phyloP scores from a whole-genome alignment of 1,284 basidiomycete genomes.

The Irpex sp. region DNA sequence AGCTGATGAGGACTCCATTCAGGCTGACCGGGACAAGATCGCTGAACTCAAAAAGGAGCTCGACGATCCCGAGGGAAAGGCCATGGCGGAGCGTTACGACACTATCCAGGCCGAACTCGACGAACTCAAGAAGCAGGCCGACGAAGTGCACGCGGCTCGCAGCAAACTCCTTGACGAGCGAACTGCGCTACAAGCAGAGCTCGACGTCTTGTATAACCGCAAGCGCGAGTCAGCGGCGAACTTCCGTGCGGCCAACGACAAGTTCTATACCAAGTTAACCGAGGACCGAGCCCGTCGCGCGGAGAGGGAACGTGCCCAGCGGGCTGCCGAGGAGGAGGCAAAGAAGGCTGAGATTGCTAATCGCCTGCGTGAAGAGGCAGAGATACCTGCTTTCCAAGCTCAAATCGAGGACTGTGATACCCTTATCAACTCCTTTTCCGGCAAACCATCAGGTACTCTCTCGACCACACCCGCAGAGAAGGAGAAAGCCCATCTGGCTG shows the following conservation, averaged over 20 bases:
- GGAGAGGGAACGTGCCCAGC: constrained; percentile 78
- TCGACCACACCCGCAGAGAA: constrained; percentile 32
- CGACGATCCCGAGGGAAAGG: constrained; percentile 90
- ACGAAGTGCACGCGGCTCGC: constrained; percentile 82
- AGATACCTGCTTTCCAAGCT: constrained; percentile 85
- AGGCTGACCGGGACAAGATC: constrained; percentile 69
- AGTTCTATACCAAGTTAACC: constrained; percentile 75
- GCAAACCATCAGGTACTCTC: constrained; percentile 57
- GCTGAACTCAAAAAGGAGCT: constrained; percentile 86
- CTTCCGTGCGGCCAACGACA: constrained; percentile 82
- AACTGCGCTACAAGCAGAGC: constrained; percentile 64
- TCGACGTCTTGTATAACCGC: constrained; percentile 73
- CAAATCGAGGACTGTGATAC: constrained; percentile 98
- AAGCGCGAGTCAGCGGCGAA: constrained; percentile 74
- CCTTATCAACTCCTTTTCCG: constrained; percentile 87
- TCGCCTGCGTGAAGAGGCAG: constrained; percentile 88
- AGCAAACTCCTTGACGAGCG: constrained; percentile 89
- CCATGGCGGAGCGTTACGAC: constrained; percentile 80
- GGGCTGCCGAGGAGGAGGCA: constrained; percentile 78
- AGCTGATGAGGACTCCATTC: constrained; percentile 75
- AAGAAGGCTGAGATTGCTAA: constrained; percentile 83
- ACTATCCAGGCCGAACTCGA: constrained; percentile 86
- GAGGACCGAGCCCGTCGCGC: constrained; percentile 84
- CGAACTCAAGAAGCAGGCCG: constrained; percentile 80
- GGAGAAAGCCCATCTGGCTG: constrained; percentile 49